Conservation (phyloP, 2,329 filamentous ascomycete species). For the Hypocreales sp. region DNA sequence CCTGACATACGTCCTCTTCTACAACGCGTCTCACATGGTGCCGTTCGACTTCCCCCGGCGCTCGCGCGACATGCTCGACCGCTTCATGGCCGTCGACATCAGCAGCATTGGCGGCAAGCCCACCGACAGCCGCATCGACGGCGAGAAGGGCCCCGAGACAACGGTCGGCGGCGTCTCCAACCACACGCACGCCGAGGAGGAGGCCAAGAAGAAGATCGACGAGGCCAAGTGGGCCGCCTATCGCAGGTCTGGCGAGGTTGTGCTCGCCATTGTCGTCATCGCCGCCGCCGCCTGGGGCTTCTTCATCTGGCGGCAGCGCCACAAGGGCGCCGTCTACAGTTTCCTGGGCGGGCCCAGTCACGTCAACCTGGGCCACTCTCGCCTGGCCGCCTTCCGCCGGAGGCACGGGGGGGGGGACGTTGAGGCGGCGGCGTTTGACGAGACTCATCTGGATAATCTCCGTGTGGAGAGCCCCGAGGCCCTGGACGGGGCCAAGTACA, state of each 20-base stretch:
- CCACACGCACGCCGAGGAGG: conserved; percentile 35
- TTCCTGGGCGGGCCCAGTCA: conserved; percentile 27
- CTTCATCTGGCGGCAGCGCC: conserved; percentile 48
- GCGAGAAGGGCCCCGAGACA: conserved; percentile 65
- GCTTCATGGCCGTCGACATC: conserved; percentile 89
- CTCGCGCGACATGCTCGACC: conserved; percentile 89
- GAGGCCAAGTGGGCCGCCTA: conserved; percentile 83
- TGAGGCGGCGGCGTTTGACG: conserved; percentile 50
- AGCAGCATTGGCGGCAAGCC: conserved; percentile 70
- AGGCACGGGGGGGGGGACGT: conserved; percentile 34
- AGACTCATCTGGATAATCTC: conserved; percentile 48
- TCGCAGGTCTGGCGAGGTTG: conserved; percentile 72
- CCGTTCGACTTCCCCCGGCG: conserved; percentile 83
- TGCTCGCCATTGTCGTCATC: conserved; percentile 66
- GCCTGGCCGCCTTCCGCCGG: conserved; percentile 31
- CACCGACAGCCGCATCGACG: conserved; percentile 67
- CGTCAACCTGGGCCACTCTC: conserved; percentile 15
- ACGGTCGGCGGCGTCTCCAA: conserved; percentile 57
- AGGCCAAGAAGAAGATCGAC: conserved; percentile 52
- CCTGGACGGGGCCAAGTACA: conserved; percentile 32
- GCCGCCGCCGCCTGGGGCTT: conserved; percentile 62
- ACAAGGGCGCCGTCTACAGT: conserved; percentile 37
- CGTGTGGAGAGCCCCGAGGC: conserved; percentile 31
- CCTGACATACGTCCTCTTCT: conserved; percentile 86
- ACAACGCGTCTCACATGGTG: conserved; percentile 96